Evolutionary conservation across 1,284 basidiomycete genomes (phyloP), one percentile per base, ranked within the genome.

Genomic region (Leccinum solheimii): DNA sequence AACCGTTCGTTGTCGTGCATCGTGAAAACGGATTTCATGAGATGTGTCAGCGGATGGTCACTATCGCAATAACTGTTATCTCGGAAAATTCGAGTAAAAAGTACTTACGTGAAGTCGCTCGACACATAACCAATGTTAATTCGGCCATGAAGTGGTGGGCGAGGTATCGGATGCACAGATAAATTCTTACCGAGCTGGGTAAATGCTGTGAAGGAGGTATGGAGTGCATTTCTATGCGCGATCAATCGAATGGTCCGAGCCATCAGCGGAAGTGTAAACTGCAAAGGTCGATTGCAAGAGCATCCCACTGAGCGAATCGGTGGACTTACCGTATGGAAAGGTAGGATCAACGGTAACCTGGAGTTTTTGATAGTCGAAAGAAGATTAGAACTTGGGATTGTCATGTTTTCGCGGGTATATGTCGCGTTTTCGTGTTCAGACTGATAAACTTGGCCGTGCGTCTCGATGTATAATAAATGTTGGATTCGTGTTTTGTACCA

Each of bases 61-160:
- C 81, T 82, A 27, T 58, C 9, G 16, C 55, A 5, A 4, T 10
- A 26, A 40, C 43, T 11, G 58, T 57, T 38, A 49, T 45, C n/a
- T 58, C 48, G 26, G n/a, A 50, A 51, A 26, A 14, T 9, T 21
- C 16, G 11, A 50, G 23, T n/a, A 50, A 27, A 40, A 55, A 19
- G 7, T 14, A 69, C 76, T 23, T 61, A 81, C 81, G 78, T 82
- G 55, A 87, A 81, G 67, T 87, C 85, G 43, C 81, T 81, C 1
- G 85, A 86, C 34, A 87, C 76, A 69, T 87, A 87, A 21, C 83
- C 86, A 58, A 87, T 66, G 62, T 84, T 84, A 60, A 87, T 69
- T 65, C 75, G 72, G n/a, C 77, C 80, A 55, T 70, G 69, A 9
- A 72, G 48, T 2, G 82, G 78, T 1, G 85, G 84, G 2, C 79